Conservation (phyloP, 352 stramenopile genomes). For the Pythium periplocum region DNA sequence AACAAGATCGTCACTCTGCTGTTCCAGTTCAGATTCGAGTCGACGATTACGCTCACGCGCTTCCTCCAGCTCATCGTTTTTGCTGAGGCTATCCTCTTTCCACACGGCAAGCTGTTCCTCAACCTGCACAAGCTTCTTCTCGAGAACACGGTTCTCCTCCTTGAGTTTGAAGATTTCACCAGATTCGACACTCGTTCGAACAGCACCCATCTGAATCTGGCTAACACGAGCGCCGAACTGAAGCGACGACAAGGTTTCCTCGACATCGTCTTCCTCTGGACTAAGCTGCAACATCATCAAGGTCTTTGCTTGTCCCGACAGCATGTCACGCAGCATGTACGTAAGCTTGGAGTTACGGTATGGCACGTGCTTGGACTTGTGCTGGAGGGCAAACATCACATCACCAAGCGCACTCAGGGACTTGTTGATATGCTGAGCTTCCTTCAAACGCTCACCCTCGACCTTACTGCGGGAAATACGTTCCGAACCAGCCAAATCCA, state of each 20-base stretch:
- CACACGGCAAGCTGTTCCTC: slow-evolving; percentile 20
- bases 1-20: slow-evolving; percentile 27
- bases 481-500: slow-evolving; percentile 98
- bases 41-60: slow-evolving; percentile 32
- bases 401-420: slow-evolving; percentile 95
- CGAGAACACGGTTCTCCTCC: slow-evolving; percentile 52
- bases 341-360: slow-evolving; percentile 96
- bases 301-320: slow-evolving; percentile 89
- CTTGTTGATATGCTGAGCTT: slow-evolving; percentile 99
- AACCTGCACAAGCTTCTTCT: slow-evolving; percentile 22
- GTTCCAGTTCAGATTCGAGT: slow-evolving; percentile 40
- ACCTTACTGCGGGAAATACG: slow-evolving; percentile 85
- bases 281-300: slow-evolving; percentile 91
- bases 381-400: slow-evolving; percentile 92
- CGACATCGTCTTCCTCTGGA: slow-evolving; percentile 64
- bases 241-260: slow-evolving; percentile 89
- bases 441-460: slow-evolving; percentile 87
- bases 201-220: slow-evolving; percentile 84
- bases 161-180: slow-evolving; percentile 67
- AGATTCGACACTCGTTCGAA: slow-evolving; percentile 76
- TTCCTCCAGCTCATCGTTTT: slow-evolving; percentile 41
- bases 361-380: slow-evolving; percentile 91
- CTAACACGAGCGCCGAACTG: slow-evolving; percentile 88
- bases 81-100: slow-evolving; percentile 43
- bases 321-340: slow-evolving; percentile 90